Evolutionary conservation across 2,329 filamentous ascomycete genomes (phyloP), one percentile per base, ranked within the genome.

Genomic region (Chaetomium olivaceum): DNA sequence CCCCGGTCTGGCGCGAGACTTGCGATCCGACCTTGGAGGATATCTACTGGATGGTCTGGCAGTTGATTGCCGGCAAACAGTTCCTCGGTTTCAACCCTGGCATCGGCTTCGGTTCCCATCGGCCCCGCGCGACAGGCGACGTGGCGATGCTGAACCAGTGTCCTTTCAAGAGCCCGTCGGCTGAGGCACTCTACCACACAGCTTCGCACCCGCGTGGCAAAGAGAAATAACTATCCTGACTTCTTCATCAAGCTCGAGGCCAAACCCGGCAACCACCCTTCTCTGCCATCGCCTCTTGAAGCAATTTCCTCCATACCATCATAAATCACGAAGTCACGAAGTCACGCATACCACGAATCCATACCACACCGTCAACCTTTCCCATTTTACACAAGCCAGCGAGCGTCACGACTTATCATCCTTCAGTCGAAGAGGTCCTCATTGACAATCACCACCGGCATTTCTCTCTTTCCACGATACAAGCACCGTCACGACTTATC

Each of bases 31-130:
- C 58, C 16, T 60, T 69, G 9, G 72, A 73, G 65, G 72, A 74
- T 57, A 69, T 74, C 12, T 67, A 71, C 57, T 71, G 67, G 63
- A 70, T 74, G 71, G 65, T 67, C 1, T 73, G 68, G 68, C 65
- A 69, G 63, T 67, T 74, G 12, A 9, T 72, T 23, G 51, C 51
- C 3, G 70, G 69, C 31, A 64, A 54, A 48, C 62, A 67, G 56
- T 73, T 61, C 51, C 33, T 67, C 2, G 71, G 71, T 9, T 71
- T 74, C 64, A 58, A 66, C 8, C 33, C 58, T 3, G 68, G 71
- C 3, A 11, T 29, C 4, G 70, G 68, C 21, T 71, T 72, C 19
- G 67, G 69, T 11, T 19, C 63, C 4, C 12, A 48, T 21, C 57
- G 66, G 7, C 46, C 52, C 16, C 48, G 62, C 6, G 29, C 33